Percentiles rank a stretch among this genome's conserved stretches.
These are phyloP conservation scores for Septoria petroselini DNA, from an alignment of 2,329 filamentous ascomycete species.

Conservation along the genomic window DNA sequence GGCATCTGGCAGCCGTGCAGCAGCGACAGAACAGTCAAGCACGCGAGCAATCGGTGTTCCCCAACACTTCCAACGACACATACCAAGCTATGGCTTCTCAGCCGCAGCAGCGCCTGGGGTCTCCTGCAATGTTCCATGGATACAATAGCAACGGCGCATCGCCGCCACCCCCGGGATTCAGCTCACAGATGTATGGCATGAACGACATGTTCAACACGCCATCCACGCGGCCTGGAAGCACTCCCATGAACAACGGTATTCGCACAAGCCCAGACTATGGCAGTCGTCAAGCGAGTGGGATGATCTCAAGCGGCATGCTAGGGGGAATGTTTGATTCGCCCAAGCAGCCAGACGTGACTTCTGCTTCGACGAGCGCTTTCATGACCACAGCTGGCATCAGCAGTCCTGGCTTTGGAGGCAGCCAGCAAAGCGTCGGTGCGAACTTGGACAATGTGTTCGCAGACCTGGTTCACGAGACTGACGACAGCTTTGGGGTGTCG, in stretches of 20 bases:
- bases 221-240: slow-evolving; percentile 2
- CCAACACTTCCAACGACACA: slow-evolving; percentile 23
- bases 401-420: slow-evolving; percentile 36
- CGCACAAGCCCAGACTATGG: slow-evolving; percentile 20
- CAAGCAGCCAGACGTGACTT: slow-evolving; percentile 25
- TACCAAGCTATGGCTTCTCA: slow-evolving; percentile 18
- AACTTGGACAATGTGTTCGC: slow-evolving; percentile 38
- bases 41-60: slow-evolving; percentile 32
- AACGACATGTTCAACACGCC: slow-evolving; percentile 20
- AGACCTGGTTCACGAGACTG: slow-evolving; percentile 37
- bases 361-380: slow-evolving; percentile 19
- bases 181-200: slow-evolving; percentile 33
- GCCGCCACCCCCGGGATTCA: slow-evolving; percentile 29
- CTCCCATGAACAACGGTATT: slow-evolving; percentile 2
- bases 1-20: slow-evolving; percentile 9
- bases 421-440: slow-evolving; percentile 32
- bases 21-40: slow-evolving; percentile 24
- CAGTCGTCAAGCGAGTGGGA: slow-evolving; percentile 7
- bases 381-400: slow-evolving; percentile 29
- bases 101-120: slow-evolving; percentile 27
- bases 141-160: slow-evolving; percentile 19
- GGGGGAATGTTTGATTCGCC: slow-evolving; percentile 36
- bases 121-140: slow-evolving; percentile 29
- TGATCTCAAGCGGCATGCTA: slow-evolving; percentile 26
- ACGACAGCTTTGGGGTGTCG: slow-evolving; percentile 26